Evolutionary conservation across 140 eudicot genomes (phyloP).

Genomic region (Stevia rebaudiana): DNA sequence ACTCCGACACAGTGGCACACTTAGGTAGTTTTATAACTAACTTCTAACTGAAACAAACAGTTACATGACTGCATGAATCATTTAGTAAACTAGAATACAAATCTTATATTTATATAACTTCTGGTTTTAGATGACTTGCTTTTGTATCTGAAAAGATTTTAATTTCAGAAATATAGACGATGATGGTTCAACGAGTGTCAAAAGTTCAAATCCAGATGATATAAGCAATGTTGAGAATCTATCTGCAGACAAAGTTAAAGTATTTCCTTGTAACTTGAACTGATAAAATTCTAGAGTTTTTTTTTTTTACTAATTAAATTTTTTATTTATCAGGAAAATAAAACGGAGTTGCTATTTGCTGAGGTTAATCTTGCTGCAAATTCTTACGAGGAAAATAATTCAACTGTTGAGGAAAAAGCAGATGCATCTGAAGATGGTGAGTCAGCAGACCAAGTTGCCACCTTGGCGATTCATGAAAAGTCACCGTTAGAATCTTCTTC

Average conservation of each 20-base stretch:
- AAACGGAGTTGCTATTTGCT: conserved; percentile 33
- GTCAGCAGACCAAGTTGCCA: conserved; percentile 58
- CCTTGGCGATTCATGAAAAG: conserved; percentile 62
- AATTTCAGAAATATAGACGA: conserved; percentile 60
- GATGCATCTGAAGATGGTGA: conserved; percentile 40
- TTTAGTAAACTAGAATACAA: conserved; percentile 4
- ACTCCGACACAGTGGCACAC: conserved; percentile 75
- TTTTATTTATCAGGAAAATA: conserved; percentile 42
- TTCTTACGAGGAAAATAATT: conserved; percentile 39
- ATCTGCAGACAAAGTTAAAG: conserved; percentile 51
- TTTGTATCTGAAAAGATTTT: conserved; percentile 7
- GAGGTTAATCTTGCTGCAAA: conserved; percentile 44
- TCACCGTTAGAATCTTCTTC: conserved; percentile 30
- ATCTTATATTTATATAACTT: not conserved
- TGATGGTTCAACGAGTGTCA: conserved; percentile 45
- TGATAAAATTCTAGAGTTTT: conserved; percentile 10
- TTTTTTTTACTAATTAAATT: not conserved
- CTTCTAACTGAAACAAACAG: not conserved
- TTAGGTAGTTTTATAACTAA: conserved; percentile 42
- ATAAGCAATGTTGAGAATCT: conserved; percentile 36
- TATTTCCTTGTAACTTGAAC: conserved; percentile 19
- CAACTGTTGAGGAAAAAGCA: conserved; percentile 43
- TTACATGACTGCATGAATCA: not conserved
- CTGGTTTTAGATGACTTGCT: not conserved
- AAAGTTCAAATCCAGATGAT: conserved; percentile 45